Base-by-base conservation (phyloP, 2,329 filamentous ascomycete species). In the Teratosphaeria gauchensis region DNA sequence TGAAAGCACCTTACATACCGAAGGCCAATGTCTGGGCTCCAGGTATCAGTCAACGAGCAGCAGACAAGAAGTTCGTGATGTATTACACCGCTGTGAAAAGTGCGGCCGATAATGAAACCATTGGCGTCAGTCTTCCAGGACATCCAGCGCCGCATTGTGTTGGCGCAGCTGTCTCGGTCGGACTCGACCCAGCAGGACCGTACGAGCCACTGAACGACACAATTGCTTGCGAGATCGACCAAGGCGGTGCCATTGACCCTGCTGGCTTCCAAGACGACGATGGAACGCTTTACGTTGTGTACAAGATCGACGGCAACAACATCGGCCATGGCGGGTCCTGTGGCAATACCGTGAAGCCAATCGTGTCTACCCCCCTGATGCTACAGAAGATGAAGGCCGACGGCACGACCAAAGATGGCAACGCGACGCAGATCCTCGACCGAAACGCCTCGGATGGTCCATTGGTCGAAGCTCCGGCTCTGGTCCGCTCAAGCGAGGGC, bases 261-360 rank as follows among this genome's bases (percentile, higher is more conserved):
- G 63, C 68, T 6, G 65, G 62, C 28, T 69, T 71, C 60, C 58
- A 59, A 11, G 70, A 73, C 48, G 51, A 59, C 3, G 64, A 69
- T 55, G 64, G 59, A 31, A 64, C 63, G 0, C 59, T 71, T n/a
- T 73, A 66, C 59, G 51, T 72, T 2, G 60, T 65, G 24, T 73
- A 66, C 59, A 73, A 73, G 59, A 59, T 73, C 53, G 71, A 73
- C 60, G 71, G 71, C 46, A 73, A 73, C 63, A 71, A 70, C 62
- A 62, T 69, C 53, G 65, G 68, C 11, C 60, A 70, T 48, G 68
- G 69, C 35, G 68, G 68, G 14, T 42, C 54, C n/a, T 72, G 71
- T 59, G 66, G 67, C 53, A 73, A 73, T 60, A 69, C 60, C 0
- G 53, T 63, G 1, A 12, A 51, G 4, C 70, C 69, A 7, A 59